A percentile compares a stretch with the other conserved stretches of the same genome.
Evolutionary conservation across 2,329 filamentous ascomycete genomes (phyloP).

Genomic region (Scolecobasidium constrictum): DNA sequence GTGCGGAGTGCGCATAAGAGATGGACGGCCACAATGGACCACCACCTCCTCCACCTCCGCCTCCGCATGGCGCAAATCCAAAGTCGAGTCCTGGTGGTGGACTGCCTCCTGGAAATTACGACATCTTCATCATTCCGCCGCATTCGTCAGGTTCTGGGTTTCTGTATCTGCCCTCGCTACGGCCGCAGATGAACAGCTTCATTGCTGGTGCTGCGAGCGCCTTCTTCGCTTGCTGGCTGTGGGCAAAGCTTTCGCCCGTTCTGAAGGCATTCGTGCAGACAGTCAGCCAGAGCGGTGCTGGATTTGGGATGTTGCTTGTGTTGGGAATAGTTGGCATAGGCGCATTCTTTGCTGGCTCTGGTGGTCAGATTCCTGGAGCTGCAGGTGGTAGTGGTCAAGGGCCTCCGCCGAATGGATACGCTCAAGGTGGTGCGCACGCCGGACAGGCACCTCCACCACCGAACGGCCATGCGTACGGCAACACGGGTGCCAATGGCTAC

Average conservation of each 20-base stretch:
- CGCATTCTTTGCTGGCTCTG: constrained; percentile 66
- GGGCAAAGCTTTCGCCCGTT: constrained; percentile 61
- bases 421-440: constrained; percentile 4
- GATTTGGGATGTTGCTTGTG: constrained; percentile 57
- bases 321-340: constrained; percentile 62
- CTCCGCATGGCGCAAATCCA: constrained; percentile 73
- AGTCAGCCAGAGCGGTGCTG: constrained; percentile 41
- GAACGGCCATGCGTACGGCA: neutral
- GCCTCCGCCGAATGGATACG: constrained; percentile 5
- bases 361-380: constrained; percentile 27
- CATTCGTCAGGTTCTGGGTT: constrained; percentile 84
- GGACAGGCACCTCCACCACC: constrained; percentile 5
- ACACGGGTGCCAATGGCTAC: constrained; percentile 1
- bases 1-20: neutral
- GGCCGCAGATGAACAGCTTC: constrained; percentile 82
- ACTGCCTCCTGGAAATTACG: constrained; percentile 81
- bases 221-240: constrained; percentile 61
- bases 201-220: constrained; percentile 74
- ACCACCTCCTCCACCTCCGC: constrained; percentile 65
- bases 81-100: constrained; percentile 51
- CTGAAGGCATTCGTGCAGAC: constrained; percentile 25
- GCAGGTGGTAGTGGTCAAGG: neutral
- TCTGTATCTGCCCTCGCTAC: constrained; percentile 83
- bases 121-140: constrained; percentile 93
- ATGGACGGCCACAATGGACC: constrained; percentile 6